Evolutionary conservation across 441 rosid genomes (phyloP).

Genomic region (Viola pubescens): DNA sequence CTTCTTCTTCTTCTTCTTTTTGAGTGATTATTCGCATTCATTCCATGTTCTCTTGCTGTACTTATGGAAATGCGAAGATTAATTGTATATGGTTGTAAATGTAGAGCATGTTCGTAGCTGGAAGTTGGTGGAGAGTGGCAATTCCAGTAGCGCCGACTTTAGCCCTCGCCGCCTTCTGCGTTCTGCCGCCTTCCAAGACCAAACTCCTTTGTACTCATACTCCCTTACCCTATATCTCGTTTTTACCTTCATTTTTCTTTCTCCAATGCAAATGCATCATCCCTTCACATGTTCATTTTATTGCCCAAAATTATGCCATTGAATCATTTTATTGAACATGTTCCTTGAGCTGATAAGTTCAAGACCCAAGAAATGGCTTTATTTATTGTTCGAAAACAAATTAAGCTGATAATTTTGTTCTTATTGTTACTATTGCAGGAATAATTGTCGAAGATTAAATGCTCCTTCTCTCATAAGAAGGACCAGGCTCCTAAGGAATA

Average conservation of each 20-base stretch:
- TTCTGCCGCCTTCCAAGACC: too few species aligned
- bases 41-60: not conserved
- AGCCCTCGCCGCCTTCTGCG: too few species aligned
- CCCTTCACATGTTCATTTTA: not conserved
- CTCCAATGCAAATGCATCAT: too few species aligned
- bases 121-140: not conserved
- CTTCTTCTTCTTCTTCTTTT: not conserved
- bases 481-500: constrained; percentile 35
- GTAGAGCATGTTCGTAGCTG: not conserved
- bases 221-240: too few species aligned
- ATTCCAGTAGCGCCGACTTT: not conserved
- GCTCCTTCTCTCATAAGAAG: constrained; percentile 26
- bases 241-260: too few species aligned
- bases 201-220: too few species aligned
- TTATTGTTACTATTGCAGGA: constrained; percentile 26
- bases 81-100: not conserved
- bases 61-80: not conserved
- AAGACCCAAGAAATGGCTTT: not conserved
- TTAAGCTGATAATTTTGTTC: constrained; percentile 7
- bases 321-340: not conserved
- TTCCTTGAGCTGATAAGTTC: not conserved
- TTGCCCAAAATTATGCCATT: not conserved
- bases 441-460: constrained; percentile 31
- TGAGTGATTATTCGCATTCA: not conserved
- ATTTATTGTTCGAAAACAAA: not conserved